phyloP scores from a whole-genome alignment of 805 yeast genomes.

The Starmera dryadoides region DNA sequence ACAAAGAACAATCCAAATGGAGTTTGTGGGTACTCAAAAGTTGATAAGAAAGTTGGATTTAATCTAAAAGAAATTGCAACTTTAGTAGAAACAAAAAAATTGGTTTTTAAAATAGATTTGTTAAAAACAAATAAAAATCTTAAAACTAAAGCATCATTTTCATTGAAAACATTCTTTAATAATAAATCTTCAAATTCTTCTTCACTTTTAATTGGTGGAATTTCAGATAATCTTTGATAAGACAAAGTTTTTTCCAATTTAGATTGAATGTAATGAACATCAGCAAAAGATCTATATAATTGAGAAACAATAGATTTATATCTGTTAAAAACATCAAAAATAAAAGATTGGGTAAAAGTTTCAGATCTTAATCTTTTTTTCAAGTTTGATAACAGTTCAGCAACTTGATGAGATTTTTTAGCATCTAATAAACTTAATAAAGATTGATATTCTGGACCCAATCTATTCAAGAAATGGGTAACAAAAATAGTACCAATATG shows the following conservation, averaged over 20 bases:
- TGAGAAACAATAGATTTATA: conserved; percentile 70
- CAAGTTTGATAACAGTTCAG: conserved; percentile 70
- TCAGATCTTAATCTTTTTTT: conserved; percentile 89
- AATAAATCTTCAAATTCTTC: conserved; percentile 67
- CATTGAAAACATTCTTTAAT: conserved; percentile 60
- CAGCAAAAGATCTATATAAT: conserved; percentile 87
- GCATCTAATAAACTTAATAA: conserved; percentile 59
- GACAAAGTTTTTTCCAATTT: conserved; percentile 73
- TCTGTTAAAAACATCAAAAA: conserved; percentile 65
- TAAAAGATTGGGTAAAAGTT: conserved; percentile 82
- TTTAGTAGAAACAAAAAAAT: conserved; percentile 88
- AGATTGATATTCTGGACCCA: conserved; percentile 83
- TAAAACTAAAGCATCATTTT: conserved; percentile 73
- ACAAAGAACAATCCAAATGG: conserved; percentile 94
- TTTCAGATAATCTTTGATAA: conserved; percentile 76
- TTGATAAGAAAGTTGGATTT: conserved; percentile 79
- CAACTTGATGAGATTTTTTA: conserved; percentile 52
- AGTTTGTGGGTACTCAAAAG: conserved; percentile 81
- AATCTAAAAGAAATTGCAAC: conserved; percentile 92
- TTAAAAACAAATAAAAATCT: conserved; percentile 80
- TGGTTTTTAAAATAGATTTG: conserved; percentile 83
- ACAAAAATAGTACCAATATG: conserved; percentile 91
- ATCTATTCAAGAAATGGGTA: conserved; percentile 87
- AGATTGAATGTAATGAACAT: conserved; percentile 72
- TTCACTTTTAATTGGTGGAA: conserved; percentile 67